Evolutionary conservation across 2,329 filamentous ascomycete species (phyloP).

Genomic region (Didymosphaeria variabile): DNA sequence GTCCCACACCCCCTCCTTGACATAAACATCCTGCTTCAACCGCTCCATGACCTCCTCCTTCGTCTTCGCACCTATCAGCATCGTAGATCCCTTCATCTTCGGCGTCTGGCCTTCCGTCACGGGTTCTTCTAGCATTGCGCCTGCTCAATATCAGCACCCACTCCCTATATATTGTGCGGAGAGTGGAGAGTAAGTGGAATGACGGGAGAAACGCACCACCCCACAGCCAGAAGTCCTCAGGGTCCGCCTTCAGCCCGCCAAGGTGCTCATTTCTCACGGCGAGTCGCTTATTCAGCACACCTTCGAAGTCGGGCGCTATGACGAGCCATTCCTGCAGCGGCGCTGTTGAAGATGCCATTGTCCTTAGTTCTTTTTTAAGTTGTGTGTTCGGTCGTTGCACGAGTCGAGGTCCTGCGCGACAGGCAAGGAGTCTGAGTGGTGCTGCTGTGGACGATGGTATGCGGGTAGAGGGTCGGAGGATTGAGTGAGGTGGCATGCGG

Average conservation of each 20-base stretch:
- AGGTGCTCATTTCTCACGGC: constrained; percentile 51
- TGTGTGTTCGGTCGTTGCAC: not conserved
- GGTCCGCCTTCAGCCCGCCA: constrained; percentile 38
- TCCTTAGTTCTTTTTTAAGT: constrained; percentile 7
- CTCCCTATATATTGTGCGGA: not conserved
- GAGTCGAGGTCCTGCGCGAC: not conserved
- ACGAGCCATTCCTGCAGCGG: constrained; percentile 59
- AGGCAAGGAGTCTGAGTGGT: not conserved
- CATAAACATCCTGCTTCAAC: constrained; percentile 78
- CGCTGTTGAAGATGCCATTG: constrained; percentile 34
- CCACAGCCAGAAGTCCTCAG: constrained; percentile 45
- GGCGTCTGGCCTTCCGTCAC: constrained; percentile 69
- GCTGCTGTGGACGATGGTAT: not conserved
- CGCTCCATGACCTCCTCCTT: constrained; percentile 74
- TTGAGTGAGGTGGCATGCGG: constrained; percentile 6
- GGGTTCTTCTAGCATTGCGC: constrained; percentile 47
- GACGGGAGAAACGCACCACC: constrained; percentile 37
- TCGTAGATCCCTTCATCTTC: constrained; percentile 77
- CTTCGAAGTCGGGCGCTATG: constrained; percentile 57
- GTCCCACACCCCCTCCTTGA: constrained; percentile 80
- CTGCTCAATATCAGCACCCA: constrained; percentile 23
- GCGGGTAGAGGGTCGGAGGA: constrained; percentile 4
- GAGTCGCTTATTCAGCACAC: constrained; percentile 54
- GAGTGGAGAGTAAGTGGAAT: not conserved
- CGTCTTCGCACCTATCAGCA: constrained; percentile 72